Conservation (phyloP, 1,284 basidiomycete genomes). For the Bondarzewia mesenterica region DNA sequence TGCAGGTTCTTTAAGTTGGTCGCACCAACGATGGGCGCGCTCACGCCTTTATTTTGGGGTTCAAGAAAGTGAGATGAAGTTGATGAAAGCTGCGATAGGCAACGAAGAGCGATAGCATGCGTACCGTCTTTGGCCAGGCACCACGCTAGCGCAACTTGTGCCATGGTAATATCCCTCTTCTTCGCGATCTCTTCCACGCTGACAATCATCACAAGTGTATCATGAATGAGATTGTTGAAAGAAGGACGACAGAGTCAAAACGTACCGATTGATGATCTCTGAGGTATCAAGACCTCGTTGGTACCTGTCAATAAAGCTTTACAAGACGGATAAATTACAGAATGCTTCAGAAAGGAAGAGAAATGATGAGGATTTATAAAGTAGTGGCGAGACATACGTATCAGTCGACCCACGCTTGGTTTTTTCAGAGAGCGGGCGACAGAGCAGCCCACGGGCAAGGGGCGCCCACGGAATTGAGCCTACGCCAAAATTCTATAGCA, state of each 20-base stretch:
- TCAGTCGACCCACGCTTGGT: conserved; percentile 6
- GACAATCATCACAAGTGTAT: not conserved
- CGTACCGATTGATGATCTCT: conserved; percentile 20
- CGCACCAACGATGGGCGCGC: too few species aligned
- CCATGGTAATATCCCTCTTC: conserved; percentile 30
- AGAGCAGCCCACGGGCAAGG: not conserved
- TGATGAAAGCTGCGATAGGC: too few species aligned
- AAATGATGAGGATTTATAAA: too few species aligned
- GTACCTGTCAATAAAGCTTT: not conserved
- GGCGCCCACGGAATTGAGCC: conserved; percentile 3
- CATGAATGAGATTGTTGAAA: conserved; percentile 4
- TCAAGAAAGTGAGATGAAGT: too few species aligned
- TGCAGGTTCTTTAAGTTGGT: too few species aligned
- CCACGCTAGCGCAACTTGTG: conserved; percentile 35
- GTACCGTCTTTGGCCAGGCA: conserved; percentile 19
- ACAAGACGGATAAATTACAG: not conserved
- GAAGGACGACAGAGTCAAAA: not conserved
- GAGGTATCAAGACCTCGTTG: conserved; percentile 2
- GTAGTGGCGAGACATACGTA: not conserved
- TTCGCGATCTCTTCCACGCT: conserved; percentile 35
- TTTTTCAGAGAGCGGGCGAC: not conserved
- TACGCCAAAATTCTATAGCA: not conserved
- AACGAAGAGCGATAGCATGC: too few species aligned
- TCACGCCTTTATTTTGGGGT: too few species aligned
- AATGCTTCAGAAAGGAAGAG: not conserved